These are phyloP conservation scores for Fusarium proliferatum DNA, from an alignment of 2,329 filamentous ascomycete genomes.

Conservation along the genomic window DNA sequence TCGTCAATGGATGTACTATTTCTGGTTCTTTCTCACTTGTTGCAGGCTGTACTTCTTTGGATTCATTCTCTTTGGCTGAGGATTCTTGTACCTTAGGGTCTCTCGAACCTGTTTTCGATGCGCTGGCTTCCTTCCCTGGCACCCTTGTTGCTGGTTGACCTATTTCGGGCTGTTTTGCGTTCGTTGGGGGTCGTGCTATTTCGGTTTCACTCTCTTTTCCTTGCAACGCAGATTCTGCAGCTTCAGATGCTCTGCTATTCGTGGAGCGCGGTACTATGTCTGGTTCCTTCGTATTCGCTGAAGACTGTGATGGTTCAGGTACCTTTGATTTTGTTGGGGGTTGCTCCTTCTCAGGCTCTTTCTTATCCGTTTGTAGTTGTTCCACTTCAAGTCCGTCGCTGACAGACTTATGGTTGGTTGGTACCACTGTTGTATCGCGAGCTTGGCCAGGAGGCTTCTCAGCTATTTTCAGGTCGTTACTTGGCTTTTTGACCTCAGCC, in stretches of 20 bases:
- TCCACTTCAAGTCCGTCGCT: neutral
- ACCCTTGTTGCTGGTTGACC: neutral
- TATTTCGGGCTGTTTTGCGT: neutral
- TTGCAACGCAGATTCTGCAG: neutral
- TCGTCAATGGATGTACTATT: neutral
- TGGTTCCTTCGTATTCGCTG: neutral
- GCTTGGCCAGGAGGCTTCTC: constrained; percentile 1
- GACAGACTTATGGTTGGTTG: neutral
- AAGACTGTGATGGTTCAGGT: neutral
- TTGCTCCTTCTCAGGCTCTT: neutral
- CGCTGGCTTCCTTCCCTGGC: neutral
- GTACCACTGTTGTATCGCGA: neutral
- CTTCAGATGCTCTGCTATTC: neutral
- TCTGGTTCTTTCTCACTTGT: neutral
- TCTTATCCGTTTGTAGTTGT: neutral
- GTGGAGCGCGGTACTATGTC: neutral
- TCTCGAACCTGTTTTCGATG: neutral
- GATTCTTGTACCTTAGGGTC: neutral
- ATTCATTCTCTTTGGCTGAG: neutral
- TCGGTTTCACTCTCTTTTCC: neutral
- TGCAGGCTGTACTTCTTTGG: neutral
- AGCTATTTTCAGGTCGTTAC: neutral
- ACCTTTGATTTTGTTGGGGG: neutral
- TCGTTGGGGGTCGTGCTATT: neutral
- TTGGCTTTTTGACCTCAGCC: neutral